These are phyloP conservation scores for Incumbomyces lentus DNA, from an alignment of 2,329 filamentous ascomycete species.

Conservation along the genomic window DNA sequence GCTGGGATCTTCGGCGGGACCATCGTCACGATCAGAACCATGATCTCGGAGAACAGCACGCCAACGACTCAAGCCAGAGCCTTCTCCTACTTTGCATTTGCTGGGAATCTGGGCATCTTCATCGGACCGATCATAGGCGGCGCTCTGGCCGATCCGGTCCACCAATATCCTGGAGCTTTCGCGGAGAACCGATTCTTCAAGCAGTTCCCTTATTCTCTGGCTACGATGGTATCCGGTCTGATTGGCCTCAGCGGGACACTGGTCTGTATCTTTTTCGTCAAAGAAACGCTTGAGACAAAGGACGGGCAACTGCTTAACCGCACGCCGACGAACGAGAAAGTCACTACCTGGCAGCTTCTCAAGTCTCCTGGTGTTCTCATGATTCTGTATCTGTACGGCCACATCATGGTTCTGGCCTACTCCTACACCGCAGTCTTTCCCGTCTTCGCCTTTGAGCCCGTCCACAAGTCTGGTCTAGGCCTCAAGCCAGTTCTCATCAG, in stretches of 20 bases:
- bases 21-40: conserved; percentile 61
- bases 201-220: conserved; percentile 55
- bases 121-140: conserved; percentile 62
- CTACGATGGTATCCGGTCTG: conserved; percentile 47
- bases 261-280: conserved; percentile 45
- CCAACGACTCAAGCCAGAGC: conserved; percentile 59
- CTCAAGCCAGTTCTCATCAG: conserved; percentile 56
- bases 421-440: conserved; percentile 61
- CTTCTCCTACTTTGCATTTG: conserved; percentile 69
- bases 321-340: conserved; percentile 27
- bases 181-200: conserved; percentile 47
- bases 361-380: conserved; percentile 53
- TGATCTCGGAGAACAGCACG: conserved; percentile 65
- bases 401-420: conserved; percentile 59
- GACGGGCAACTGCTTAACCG: conserved; percentile 17
- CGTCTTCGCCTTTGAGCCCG: conserved; percentile 56
- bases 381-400: conserved; percentile 55
- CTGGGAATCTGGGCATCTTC: conserved; percentile 63
- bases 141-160: conserved; percentile 54
- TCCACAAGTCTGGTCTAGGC: conserved; percentile 53
- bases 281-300: conserved; percentile 37
- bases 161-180: conserved; percentile 53
- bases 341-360: conserved; percentile 41
- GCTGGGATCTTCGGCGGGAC: conserved; percentile 66
- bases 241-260: conserved; percentile 47